Evolutionary conservation across 495 filamentous ascomycete species (phyloP).

Genomic region (Penicillium herquei): DNA sequence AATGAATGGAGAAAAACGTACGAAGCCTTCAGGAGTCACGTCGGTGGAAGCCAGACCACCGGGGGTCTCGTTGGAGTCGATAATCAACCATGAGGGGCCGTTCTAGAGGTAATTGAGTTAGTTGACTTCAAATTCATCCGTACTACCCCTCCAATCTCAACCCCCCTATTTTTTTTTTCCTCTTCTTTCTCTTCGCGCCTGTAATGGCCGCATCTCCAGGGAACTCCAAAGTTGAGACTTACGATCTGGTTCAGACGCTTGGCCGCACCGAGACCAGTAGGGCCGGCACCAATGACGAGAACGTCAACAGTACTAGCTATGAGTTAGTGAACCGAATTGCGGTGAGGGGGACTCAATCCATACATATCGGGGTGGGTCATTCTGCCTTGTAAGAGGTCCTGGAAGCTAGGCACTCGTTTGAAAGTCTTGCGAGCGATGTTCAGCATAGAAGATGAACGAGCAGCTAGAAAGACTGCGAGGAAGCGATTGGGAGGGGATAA

Average conservation of each 20-base stretch:
- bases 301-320: constrained; percentile 82
- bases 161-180: constrained; percentile 17
- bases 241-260: constrained; percentile 97
- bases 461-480: constrained; percentile 32
- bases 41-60: constrained; percentile 97
- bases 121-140: constrained; percentile 11
- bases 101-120: constrained; percentile 52
- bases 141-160: constrained; percentile 19
- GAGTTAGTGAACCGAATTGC: constrained; percentile 6
- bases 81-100: constrained; percentile 90
- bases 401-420: constrained; percentile 58
- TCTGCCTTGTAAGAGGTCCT: constrained; percentile 58
- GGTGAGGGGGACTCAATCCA: constrained; percentile 16
- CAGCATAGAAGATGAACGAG: constrained; percentile 46
- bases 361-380: constrained; percentile 58
- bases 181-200: constrained; percentile 15
- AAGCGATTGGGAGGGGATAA: constrained; percentile 22
- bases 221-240: constrained; percentile 35
- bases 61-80: constrained; percentile 89
- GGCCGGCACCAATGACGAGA: constrained; percentile 96
- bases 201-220: constrained; percentile 8
- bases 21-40: constrained; percentile 93
- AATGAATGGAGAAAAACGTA: constrained; percentile 52
- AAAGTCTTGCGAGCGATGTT: constrained; percentile 51
- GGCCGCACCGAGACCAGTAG: constrained; percentile 93